phyloP scores from a whole-genome alignment of 495 filamentous ascomycete genomes.

The Daldinia decipiens region DNA sequence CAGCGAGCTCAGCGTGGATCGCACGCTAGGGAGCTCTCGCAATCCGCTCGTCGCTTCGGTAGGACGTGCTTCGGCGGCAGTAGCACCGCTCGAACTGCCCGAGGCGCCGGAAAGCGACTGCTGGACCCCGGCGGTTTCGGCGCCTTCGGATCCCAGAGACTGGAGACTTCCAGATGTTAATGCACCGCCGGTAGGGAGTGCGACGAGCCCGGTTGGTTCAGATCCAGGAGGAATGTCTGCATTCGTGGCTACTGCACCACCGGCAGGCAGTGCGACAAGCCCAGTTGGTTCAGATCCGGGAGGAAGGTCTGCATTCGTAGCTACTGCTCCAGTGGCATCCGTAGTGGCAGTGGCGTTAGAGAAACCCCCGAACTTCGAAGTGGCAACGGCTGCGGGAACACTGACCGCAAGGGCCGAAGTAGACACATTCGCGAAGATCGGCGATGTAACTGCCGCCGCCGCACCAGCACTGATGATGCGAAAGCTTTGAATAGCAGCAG shows the following conservation, averaged over 20 bases:
- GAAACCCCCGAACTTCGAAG: slow-evolving; percentile 22
- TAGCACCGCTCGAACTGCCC: too few species aligned
- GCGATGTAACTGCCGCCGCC: not conserved
- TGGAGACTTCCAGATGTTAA: slow-evolving; percentile 10
- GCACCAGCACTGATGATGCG: slow-evolving; percentile 17
- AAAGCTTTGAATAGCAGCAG: slow-evolving; percentile 23
- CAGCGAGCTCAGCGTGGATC: slow-evolving; percentile 41
- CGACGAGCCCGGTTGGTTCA: not conserved
- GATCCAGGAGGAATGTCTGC: not conserved
- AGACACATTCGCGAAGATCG: slow-evolving; percentile 16
- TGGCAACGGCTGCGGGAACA: not conserved
- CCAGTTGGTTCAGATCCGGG: not conserved
- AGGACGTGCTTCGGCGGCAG: too few species aligned
- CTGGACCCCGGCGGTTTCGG: too few species aligned
- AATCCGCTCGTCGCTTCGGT: slow-evolving; percentile 1
- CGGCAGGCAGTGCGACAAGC: slow-evolving; percentile 27
- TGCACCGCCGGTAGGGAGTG: slow-evolving; percentile 24
- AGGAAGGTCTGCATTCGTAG: not conserved
- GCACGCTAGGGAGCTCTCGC: slow-evolving; percentile 3
- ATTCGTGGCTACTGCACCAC: not conserved
- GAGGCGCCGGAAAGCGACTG: not conserved
- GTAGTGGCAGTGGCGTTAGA: slow-evolving; percentile 16
- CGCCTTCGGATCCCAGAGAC: not conserved
- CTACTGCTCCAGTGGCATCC: not conserved
- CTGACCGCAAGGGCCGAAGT: slow-evolving; percentile 4